Evolutionary conservation across 2,329 filamentous ascomycete genomes (phyloP), one percentile per base, ranked within the genome.

Genomic region (Alternaria sp.): DNA sequence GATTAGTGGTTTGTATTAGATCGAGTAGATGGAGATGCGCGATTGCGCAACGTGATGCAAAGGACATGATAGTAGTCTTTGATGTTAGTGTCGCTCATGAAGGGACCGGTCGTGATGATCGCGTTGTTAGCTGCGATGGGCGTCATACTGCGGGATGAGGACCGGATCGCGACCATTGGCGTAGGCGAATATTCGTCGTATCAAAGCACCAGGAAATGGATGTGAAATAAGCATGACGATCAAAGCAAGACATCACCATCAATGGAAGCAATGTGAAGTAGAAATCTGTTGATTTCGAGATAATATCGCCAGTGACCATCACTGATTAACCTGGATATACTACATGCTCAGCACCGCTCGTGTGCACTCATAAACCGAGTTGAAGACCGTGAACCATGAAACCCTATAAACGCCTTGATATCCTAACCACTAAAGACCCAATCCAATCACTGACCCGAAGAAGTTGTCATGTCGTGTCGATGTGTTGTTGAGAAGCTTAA

Each of bases 281-380:
- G 65, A 64, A 75, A 71, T 68, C 66, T 66, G 70, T 72, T 62
- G 72, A 77, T 75, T 75, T 57, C 62, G 49, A 69, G 63, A 61
- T 38, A 68, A 69, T 70, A 75, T 75, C 72, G 68, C 67, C 73
- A 74, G 70, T 74, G 73, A 72, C 60, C 48, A 44, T 70, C 73
- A 75, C 72, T 74, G 75, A 75, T 74, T 72, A 74, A 32, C 54
- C 58, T 69, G 74, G 72, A 74, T 77, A 78, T 77, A 77, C 72
- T 77, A 76, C 75, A 77, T 73, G 66, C 72, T 70, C 71, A 65
- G 70, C 75, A 74, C 74, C 71, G 61, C 65, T 72, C 64, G 66
- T 63, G 71, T 74, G 74, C 72, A 73, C 70, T 75, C 72, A 69
- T 74, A 68, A 74, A 74, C 69, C 72, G 68, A 70, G 68, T 69